These are phyloP conservation scores for Chaetomium sp. DNA, from an alignment of 2,329 filamentous ascomycete genomes.

Conservation along the genomic window DNA sequence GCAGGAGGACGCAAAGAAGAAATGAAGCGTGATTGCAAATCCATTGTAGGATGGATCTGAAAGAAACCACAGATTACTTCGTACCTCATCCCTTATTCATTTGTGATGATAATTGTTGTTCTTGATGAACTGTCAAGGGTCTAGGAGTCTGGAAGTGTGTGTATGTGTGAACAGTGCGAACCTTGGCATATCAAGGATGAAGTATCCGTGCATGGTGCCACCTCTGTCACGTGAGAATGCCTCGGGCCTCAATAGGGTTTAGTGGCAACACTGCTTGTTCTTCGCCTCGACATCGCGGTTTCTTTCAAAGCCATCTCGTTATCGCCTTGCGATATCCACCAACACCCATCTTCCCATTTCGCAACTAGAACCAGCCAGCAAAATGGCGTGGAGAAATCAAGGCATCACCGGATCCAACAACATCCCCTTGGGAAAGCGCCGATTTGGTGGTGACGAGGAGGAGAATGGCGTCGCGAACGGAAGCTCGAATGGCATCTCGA, in stretches of 20 bases:
- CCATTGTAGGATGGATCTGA: background rate
- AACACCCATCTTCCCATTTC: background rate
- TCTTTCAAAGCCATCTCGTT: background rate
- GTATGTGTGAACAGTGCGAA: background rate
- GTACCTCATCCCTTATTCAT: background rate
- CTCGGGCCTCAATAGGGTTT: conserved; percentile 4
- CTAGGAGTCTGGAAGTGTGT: too few relatives aligned
- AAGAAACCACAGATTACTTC: background rate
- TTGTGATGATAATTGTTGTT: background rate
- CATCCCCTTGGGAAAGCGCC: conserved; percentile 86
- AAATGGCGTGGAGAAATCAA: conserved; percentile 69
- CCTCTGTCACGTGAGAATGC: background rate
- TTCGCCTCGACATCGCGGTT: background rate
- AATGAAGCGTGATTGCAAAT: conserved; percentile 32
- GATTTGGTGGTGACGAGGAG: conserved; percentile 65
- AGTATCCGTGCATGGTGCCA: background rate
- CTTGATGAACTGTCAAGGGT: background rate
- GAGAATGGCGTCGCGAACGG: background rate
- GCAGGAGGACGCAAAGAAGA: conserved; percentile 60
- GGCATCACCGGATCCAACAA: conserved; percentile 99
- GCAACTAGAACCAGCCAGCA: conserved; percentile 31
- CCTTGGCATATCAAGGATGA: background rate
- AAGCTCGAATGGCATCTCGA: conserved; percentile 13
- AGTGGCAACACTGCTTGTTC: conserved; percentile 8
- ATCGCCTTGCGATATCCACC: background rate